Conservation (phyloP, 495 filamentous ascomycete genomes). For the Cenococcum geophilum region DNA sequence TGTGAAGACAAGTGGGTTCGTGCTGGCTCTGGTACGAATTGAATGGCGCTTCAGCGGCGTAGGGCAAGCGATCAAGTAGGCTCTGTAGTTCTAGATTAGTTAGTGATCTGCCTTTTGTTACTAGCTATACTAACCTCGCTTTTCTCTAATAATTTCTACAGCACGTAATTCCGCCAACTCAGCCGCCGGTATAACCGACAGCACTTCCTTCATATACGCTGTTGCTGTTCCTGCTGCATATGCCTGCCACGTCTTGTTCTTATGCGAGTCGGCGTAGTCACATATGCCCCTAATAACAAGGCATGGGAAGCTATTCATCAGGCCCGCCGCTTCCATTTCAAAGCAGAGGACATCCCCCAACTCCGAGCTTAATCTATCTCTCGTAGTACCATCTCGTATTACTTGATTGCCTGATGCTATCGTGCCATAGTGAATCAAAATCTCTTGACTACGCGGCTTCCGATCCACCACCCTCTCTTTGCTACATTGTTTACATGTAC, state of each 20-base stretch:
- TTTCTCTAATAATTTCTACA: too few species aligned
- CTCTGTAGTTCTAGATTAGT: too few species aligned
- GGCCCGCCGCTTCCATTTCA: too few species aligned
- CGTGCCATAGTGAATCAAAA: slow-evolving; percentile 18
- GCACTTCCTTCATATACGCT: slow-evolving; percentile 23
- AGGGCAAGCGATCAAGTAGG: too few species aligned
- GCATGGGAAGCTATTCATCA: slow-evolving; percentile 18
- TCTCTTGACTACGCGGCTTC: neutral
- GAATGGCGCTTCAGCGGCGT: too few species aligned
- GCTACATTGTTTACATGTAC: neutral
- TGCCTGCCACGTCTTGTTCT: slow-evolving; percentile 27
- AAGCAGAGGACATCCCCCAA: slow-evolving; percentile 19
- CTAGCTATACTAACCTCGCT: too few species aligned
- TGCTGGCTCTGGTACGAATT: too few species aligned
- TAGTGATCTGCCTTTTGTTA: too few species aligned
- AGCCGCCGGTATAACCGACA: neutral
- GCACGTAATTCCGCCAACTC: too few species aligned
- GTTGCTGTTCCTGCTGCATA: slow-evolving; percentile 30
- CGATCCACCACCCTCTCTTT: neutral
- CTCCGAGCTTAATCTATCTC: slow-evolving; percentile 24
- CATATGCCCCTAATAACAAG: too few species aligned
- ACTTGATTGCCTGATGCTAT: slow-evolving; percentile 33
- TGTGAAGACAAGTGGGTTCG: too few species aligned
- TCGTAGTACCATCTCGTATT: slow-evolving; percentile 29
- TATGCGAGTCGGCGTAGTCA: too few species aligned